Base-by-base conservation (phyloP, 2,329 filamentous ascomycete genomes). In the Lachnellula subtilissima region DNA sequence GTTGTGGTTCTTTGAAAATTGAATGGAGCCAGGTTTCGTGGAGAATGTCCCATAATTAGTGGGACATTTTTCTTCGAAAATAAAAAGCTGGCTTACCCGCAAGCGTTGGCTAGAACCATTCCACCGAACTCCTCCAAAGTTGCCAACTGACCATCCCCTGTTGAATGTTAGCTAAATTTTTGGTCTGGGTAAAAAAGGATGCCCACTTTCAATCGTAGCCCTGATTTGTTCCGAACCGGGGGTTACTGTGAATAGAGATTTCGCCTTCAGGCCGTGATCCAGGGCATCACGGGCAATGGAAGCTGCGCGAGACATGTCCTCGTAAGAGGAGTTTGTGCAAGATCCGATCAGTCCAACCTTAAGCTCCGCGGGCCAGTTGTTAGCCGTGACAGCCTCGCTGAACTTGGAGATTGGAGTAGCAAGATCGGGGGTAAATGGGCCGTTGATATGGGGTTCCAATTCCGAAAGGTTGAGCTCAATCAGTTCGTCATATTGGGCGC, bases 371-470 rank as follows among this genome's bases (percentile, higher is more conserved):
- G 94, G 94, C 94, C 94, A 99, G 75, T 87, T 85, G 79, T 99
- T 96, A 70, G 87, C 85, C 80, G 95, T 91, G 70, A 93, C 93
- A 65, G 91, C 90, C 71, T 95, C 87, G 76, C 89, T 91, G 80
- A 97, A 96, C 80, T 97, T 94, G 77, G 91, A 96, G 74, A 99
- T 95, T 51, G 94, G 94, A 7, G 94, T 97, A 54, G 91, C 92
- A 77, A 99, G 82, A 84, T 99, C 94, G 60, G 94, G 94, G 28
- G 94, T 99, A 84, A 97, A 97, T 63, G 94, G 94, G 64, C 94
- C 94, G 80, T 99, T 99, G 80, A 99, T 91, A 74, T 97, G 91
- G 65, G 94, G 94, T 81, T 99, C 94, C 49, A 99, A 87, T 76
- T 93, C 89, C 57, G 84, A 88, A 54, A 99, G 84, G 81, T 99